phyloP scores from a whole-genome alignment of 129 eudicot species.

The Erigeron canadensis region DNA sequence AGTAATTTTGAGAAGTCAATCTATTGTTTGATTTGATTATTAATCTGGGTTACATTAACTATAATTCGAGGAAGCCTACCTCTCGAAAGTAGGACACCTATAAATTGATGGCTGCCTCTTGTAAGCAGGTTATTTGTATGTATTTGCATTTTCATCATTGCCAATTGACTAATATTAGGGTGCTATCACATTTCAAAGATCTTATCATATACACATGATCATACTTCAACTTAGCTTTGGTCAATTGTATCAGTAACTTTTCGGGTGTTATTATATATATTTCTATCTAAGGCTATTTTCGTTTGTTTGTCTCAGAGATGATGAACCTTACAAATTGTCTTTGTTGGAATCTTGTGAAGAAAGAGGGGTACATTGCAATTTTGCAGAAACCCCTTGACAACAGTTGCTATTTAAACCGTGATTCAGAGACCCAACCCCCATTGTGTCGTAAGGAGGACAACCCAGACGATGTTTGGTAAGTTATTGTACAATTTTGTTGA shows the following conservation, averaged over 20 bases:
- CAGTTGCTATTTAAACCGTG: constrained; percentile 78
- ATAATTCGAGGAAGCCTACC: no score
- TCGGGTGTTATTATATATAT: background rate
- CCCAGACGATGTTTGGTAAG: constrained; percentile 89
- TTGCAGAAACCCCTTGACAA: constrained; percentile 92
- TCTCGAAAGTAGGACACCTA: no score
- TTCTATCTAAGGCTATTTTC: background rate
- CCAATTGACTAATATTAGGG: no score
- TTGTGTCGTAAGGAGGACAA: constrained; percentile 76
- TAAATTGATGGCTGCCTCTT: no score
- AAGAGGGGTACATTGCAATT: constrained; percentile 92
- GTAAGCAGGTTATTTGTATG: no score
- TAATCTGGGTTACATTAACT: no score
- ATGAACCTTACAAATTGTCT: constrained; percentile 79
- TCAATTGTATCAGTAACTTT: background rate
- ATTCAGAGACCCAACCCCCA: constrained; percentile 62
- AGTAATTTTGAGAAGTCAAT: no score
- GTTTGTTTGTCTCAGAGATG: constrained; percentile 55
- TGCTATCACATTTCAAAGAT: no score
- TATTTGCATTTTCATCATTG: no score
- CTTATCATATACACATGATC: no score
- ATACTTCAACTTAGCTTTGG: background rate
- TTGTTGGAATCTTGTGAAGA: constrained; percentile 93
- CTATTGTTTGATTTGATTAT: no score
- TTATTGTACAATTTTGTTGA: background rate